Conservation (phyloP, 2,329 filamentous ascomycete species). For the Cryoendolithus antarcticus region DNA sequence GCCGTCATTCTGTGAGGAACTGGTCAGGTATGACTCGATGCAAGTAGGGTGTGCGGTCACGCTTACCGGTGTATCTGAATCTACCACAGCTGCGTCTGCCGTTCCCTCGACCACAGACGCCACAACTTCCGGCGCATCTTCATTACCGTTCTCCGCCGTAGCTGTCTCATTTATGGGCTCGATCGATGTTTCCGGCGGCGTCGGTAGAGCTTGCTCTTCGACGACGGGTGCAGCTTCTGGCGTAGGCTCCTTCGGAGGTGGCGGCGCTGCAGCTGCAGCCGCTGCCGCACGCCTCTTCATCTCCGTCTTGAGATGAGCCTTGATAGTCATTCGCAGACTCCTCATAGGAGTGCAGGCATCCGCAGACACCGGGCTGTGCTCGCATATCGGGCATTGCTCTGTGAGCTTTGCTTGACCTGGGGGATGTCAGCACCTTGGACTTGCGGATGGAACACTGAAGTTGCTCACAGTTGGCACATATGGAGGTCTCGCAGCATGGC, state of each 20-base stretch:
- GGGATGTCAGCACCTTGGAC: constrained; percentile 10
- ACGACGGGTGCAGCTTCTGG: constrained; percentile 1
- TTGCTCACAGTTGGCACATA: constrained; percentile 73
- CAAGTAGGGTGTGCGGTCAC: too few relatives aligned
- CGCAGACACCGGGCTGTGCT: constrained; percentile 74
- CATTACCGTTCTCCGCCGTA: too few relatives aligned
- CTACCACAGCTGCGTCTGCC: too few relatives aligned
- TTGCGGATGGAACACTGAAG: constrained; percentile 2
- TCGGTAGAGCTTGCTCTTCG: background rate
- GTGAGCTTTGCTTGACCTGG: constrained; percentile 59
- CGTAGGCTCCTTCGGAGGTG: constrained; percentile 4
- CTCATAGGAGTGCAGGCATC: constrained; percentile 85
- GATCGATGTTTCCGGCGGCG: too few relatives aligned
- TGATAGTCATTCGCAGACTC: constrained; percentile 79
- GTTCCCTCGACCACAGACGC: too few relatives aligned
- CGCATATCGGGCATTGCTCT: constrained; percentile 57
- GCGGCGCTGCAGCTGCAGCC: constrained; percentile 7
- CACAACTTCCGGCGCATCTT: too few relatives aligned
- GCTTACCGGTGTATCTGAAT: too few relatives aligned
- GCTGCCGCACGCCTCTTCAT: constrained; percentile 69
- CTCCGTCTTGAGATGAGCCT: constrained; percentile 78
- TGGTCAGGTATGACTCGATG: too few relatives aligned
- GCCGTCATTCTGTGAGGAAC: constrained; percentile 3
- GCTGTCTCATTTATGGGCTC: too few relatives aligned
- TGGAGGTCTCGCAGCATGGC: constrained; percentile 88